phyloP scores from a whole-genome alignment of 2,329 filamentous ascomycete species.

The Neurospora crassa region DNA sequence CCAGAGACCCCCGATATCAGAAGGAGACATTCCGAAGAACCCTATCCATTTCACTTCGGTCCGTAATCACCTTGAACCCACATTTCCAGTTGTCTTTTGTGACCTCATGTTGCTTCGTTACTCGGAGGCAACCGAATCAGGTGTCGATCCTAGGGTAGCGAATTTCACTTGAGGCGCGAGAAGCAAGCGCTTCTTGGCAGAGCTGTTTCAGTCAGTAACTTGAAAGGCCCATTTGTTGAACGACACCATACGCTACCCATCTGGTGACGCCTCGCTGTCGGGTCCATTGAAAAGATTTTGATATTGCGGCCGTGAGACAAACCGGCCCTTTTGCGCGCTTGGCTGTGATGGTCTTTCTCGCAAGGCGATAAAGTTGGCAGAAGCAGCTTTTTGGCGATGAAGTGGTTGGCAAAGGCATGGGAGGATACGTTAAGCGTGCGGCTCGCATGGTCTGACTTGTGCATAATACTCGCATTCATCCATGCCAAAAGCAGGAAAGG shows the following conservation, averaged over 20 bases:
- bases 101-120: background rate
- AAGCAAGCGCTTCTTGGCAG: background rate
- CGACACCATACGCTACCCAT: background rate
- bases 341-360: background rate
- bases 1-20: background rate
- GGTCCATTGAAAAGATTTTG: background rate
- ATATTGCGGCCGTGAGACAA: background rate
- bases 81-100: background rate
- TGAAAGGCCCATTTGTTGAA: background rate
- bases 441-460: background rate
- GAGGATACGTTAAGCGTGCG: background rate
- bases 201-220: background rate
- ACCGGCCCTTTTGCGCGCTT: background rate
- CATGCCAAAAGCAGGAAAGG: background rate
- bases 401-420: background rate
- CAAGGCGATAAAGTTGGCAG: background rate
- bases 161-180: background rate
- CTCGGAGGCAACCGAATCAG: background rate
- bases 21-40: background rate
- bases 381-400: background rate
- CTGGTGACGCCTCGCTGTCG: background rate
- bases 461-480: background rate
- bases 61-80: background rate
- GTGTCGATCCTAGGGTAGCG: background rate
- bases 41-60: background rate